Conservation (phyloP, 2,329 filamentous ascomycete species). For the Didymella exigua region DNA sequence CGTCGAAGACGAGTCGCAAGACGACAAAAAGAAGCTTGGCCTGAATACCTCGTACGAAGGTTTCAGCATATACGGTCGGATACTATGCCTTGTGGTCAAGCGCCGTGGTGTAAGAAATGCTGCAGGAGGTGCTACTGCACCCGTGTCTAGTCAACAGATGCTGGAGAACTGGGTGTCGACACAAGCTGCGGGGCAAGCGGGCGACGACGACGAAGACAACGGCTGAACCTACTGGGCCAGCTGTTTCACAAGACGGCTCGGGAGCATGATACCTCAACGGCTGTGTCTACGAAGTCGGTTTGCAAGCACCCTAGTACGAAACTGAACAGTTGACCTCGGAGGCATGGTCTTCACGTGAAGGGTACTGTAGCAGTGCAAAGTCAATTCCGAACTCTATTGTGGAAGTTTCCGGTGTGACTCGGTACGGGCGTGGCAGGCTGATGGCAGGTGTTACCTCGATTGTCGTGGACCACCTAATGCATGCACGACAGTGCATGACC, state of each 20-base stretch:
- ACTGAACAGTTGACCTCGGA: neutral
- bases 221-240: slow-evolving; percentile 20
- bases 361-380: neutral
- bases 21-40: slow-evolving; percentile 90
- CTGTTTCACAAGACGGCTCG: neutral
- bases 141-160: slow-evolving; percentile 47
- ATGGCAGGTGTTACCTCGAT: neutral
- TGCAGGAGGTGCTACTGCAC: slow-evolving; percentile 22
- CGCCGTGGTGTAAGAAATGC: slow-evolving; percentile 58
- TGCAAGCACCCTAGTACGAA: neutral
- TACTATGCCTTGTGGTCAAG: slow-evolving; percentile 87
- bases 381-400: neutral
- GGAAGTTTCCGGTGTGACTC: neutral
- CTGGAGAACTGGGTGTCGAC: slow-evolving; percentile 52
- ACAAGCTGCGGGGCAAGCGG: slow-evolving; percentile 45
- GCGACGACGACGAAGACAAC: slow-evolving; percentile 44
- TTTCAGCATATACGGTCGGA: slow-evolving; percentile 92
- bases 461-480: neutral
- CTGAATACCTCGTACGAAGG: slow-evolving; percentile 91
- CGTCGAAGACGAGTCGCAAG: slow-evolving; percentile 54
- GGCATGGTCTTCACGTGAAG: too few relatives aligned
- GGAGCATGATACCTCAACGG: neutral
- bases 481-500: neutral
- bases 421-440: neutral
- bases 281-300: neutral